Evolutionary conservation across 1,139 yeast genomes (phyloP).

Genomic region (Sugiyamaella castrensis): DNA sequence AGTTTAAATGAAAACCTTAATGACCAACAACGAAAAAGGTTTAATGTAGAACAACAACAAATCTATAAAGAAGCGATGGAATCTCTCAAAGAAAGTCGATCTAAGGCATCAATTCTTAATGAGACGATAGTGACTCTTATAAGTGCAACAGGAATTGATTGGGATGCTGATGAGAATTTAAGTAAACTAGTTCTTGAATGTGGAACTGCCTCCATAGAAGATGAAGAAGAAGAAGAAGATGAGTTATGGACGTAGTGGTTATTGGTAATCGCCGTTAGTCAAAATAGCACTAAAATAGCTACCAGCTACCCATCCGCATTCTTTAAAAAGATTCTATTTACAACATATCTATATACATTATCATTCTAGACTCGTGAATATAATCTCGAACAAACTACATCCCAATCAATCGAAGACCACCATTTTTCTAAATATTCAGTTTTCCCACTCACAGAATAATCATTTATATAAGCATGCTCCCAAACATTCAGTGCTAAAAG

Average conservation of each 20-base stretch:
- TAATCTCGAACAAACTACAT: constrained; percentile 48
- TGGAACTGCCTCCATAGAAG: constrained; percentile 13
- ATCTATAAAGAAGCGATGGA: constrained; percentile 13
- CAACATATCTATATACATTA: constrained; percentile 4
- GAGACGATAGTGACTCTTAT: constrained; percentile 26
- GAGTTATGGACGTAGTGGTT: constrained; percentile 12
- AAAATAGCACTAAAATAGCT: too few species aligned
- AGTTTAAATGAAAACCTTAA: not conserved
- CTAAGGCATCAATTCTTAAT: constrained; percentile 20
- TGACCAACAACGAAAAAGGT: constrained; percentile 6
- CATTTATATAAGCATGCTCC: constrained; percentile 82
- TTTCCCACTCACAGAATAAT: constrained; percentile 79
- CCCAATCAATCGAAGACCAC: constrained; percentile 86
- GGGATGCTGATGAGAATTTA: constrained; percentile 23
- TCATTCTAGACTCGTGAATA: constrained; percentile 10
- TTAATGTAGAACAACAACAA: constrained; percentile 13
- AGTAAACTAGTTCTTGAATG: constrained; percentile 19
- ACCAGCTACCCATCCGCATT: too few species aligned
- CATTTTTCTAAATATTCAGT: constrained; percentile 68
- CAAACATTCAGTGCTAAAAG: constrained; percentile 77
- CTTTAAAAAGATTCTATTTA: constrained; percentile 1
- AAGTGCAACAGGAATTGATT: constrained; percentile 26
- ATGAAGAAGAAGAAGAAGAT: constrained; percentile 1
- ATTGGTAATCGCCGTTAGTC: too few species aligned
- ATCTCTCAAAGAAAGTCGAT: constrained; percentile 12